Evolutionary conservation across 352 stramenopile species (phyloP).

Genomic region (Pythium phragmitis): DNA sequence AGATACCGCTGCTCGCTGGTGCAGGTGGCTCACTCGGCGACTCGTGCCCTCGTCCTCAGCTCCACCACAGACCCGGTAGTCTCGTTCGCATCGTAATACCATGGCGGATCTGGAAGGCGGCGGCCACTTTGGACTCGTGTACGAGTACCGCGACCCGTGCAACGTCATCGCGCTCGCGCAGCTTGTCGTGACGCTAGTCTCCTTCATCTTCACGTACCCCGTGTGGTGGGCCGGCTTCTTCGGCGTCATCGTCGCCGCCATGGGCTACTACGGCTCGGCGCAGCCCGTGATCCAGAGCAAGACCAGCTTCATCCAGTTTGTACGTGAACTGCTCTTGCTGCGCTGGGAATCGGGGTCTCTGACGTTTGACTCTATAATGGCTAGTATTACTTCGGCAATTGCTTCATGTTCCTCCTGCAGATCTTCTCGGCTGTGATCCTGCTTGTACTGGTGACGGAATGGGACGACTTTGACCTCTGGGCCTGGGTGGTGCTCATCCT

Average conservation of each 20-base stretch:
- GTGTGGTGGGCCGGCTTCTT: conserved; percentile 82
- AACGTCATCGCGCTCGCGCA: conserved; percentile 81
- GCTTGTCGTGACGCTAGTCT: conserved; percentile 59
- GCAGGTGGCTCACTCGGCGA: conserved; percentile 10
- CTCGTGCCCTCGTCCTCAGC: conserved; percentile 5
- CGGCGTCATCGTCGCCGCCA: conserved; percentile 69
- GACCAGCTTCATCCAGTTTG: conserved; percentile 87
- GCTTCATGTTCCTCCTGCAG: conserved; percentile 81
- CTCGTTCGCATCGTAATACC: conserved; percentile 1
- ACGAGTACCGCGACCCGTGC: conserved; percentile 82
- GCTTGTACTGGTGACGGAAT: conserved; percentile 74
- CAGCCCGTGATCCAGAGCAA: conserved; percentile 86
- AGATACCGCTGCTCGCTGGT: background rate
- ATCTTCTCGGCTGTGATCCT: conserved; percentile 70
- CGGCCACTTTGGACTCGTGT: conserved; percentile 73
- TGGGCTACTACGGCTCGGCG: conserved; percentile 83
- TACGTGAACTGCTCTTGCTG: conserved; percentile 31
- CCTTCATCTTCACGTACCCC: conserved; percentile 81
- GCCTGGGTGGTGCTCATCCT: conserved; percentile 69
- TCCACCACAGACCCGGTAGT: background rate
- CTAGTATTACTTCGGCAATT: conserved; percentile 87
- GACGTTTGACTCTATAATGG: background rate
- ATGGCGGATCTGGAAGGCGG: conserved; percentile 77
- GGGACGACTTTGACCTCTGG: conserved; percentile 75
- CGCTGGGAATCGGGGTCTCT: background rate